Evolutionary conservation across 805 yeast species (phyloP).

Genomic region (Lipomyces kockii): DNA sequence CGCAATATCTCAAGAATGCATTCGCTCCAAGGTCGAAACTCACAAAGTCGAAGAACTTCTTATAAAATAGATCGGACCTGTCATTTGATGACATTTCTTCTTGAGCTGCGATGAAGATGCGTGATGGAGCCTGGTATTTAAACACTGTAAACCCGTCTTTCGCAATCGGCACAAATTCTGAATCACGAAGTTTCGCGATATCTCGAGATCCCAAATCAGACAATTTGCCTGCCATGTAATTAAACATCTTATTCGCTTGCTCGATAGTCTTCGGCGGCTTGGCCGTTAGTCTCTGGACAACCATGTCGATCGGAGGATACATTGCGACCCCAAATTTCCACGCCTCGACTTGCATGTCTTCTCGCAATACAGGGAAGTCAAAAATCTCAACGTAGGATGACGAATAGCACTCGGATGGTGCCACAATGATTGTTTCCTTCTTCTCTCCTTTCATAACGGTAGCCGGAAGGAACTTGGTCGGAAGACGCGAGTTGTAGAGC

Average conservation of each 20-base stretch:
- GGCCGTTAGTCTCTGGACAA: slow-evolving; percentile 36
- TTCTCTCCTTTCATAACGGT: slow-evolving; percentile 25
- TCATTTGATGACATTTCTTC: neutral
- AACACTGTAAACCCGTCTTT: slow-evolving; percentile 11
- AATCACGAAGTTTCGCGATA: slow-evolving; percentile 25
- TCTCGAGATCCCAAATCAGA: slow-evolving; percentile 38
- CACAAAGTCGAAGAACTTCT: slow-evolving; percentile 42
- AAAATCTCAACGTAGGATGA: slow-evolving; percentile 38
- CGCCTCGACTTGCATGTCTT: slow-evolving; percentile 38
- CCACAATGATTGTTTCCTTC: slow-evolving; percentile 15
- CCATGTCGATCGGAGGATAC: slow-evolving; percentile 39
- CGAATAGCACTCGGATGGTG: slow-evolving; percentile 32
- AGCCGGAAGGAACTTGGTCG: slow-evolving; percentile 34
- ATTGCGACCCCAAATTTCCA: slow-evolving; percentile 43
- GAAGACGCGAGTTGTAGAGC: slow-evolving; percentile 11
- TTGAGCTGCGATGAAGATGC: slow-evolving; percentile 35
- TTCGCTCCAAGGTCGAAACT: slow-evolving; percentile 36
- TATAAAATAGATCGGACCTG: slow-evolving; percentile 29
- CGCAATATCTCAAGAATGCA: slow-evolving; percentile 44
- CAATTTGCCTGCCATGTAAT: slow-evolving; percentile 41
- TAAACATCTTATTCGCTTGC: slow-evolving; percentile 40
- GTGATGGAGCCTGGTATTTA: slow-evolving; percentile 37
- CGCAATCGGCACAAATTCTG: slow-evolving; percentile 42
- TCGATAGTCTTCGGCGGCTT: slow-evolving; percentile 39
- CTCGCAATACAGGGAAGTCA: slow-evolving; percentile 42